Evolutionary conservation across 331 rosid genomes (phyloP).

Genomic region (Quercus lobata): DNA sequence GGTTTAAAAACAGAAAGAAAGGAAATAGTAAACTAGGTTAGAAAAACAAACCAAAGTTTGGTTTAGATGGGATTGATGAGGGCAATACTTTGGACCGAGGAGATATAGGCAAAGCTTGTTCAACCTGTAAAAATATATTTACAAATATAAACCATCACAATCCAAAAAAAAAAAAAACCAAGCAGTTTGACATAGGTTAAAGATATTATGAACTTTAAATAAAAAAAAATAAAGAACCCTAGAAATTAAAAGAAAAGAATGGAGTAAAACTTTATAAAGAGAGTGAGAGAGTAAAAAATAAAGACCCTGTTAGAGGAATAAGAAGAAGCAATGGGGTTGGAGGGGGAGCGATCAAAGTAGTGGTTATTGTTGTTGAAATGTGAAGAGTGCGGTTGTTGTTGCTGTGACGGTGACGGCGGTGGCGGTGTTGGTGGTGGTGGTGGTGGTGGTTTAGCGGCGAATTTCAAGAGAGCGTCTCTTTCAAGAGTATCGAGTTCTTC

Average conservation of each 20-base stretch:
- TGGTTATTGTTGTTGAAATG: no score
- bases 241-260: not conserved
- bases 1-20: not conserved
- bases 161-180: not conserved
- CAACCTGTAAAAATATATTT: conserved; percentile 32
- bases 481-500: conserved; percentile 87
- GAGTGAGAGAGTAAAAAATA: not conserved
- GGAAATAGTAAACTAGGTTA: not conserved
- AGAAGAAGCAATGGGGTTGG: conserved; percentile 27
- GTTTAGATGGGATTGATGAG: conserved; percentile 26
- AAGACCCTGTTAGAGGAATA: conserved; percentile 37
- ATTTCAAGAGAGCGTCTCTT: conserved; percentile 72
- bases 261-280: not conserved
- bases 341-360: not conserved
- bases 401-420: not conserved
- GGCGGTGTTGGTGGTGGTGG: conserved; percentile 23
- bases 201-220: not conserved
- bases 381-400: conserved; percentile 16
- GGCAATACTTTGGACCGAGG: conserved; percentile 40
- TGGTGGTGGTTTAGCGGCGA: conserved; percentile 56
- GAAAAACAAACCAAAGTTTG: conserved; percentile 30
- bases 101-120: conserved; percentile 7
- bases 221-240: not conserved
- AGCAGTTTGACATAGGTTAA: not conserved
- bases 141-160: not conserved